Conservation (phyloP, 2,329 filamentous ascomycete genomes). For the Waltergamsia citrina region DNA sequence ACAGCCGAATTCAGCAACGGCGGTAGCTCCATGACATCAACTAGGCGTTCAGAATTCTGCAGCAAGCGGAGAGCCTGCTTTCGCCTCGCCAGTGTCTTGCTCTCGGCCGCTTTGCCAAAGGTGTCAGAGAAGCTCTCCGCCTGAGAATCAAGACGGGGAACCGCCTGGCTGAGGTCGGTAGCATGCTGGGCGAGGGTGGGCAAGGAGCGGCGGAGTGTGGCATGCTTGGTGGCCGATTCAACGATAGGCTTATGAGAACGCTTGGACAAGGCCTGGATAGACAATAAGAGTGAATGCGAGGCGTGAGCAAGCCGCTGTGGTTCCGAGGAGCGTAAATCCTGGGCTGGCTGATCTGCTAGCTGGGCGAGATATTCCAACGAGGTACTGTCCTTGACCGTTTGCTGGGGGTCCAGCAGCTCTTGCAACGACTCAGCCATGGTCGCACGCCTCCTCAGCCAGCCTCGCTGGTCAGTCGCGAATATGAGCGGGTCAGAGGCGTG, state of each 20-base stretch:
- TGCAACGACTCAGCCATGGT: conserved; percentile 25
- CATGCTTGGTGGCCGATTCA: conserved; percentile 67
- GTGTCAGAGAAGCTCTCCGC: conserved; percentile 73
- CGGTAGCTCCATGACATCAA: conserved; percentile 86
- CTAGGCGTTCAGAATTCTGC: conserved; percentile 79
- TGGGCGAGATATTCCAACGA: conserved; percentile 66
- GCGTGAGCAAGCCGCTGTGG: conserved; percentile 71
- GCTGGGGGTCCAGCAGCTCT: conserved; percentile 20
- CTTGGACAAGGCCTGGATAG: conserved; percentile 80
- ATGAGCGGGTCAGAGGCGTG: too few relatives aligned
- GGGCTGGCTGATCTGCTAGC: conserved; percentile 67
- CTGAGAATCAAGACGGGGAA: conserved; percentile 71
- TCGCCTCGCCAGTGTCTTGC: conserved; percentile 60
- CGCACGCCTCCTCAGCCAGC: too few relatives aligned
- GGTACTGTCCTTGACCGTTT: conserved; percentile 32
- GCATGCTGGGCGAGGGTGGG: conserved; percentile 59
- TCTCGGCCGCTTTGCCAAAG: conserved; percentile 67
- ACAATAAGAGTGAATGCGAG: conserved; percentile 71
- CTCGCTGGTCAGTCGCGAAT: too few relatives aligned
- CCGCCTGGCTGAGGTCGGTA: conserved; percentile 55
- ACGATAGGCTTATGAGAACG: conserved; percentile 82
- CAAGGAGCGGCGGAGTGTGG: conserved; percentile 63
- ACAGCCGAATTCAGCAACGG: conserved; percentile 75
- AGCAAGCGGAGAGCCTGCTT: conserved; percentile 74
- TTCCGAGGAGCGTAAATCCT: conserved; percentile 64